Percentiles rank a stretch among this genome's conserved stretches.
phyloP scores from a whole-genome alignment of 305 asterid genomes.

The Fraxinus greggii region DNA sequence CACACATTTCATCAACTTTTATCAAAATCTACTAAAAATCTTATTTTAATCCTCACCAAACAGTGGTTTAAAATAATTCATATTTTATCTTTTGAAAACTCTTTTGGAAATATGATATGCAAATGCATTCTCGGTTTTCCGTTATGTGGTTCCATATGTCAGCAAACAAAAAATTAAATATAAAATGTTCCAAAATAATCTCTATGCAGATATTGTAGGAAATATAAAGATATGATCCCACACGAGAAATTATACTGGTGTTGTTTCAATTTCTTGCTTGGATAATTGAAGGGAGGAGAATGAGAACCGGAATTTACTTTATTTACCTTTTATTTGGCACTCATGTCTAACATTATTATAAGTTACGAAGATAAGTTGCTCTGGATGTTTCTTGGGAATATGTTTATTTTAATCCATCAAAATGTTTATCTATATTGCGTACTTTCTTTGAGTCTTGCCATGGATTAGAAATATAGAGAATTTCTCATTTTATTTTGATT shows the following conservation, averaged over 20 bases:
- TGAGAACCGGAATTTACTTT: neutral
- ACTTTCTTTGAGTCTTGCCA: neutral
- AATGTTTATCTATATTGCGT: neutral
- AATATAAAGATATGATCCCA: neutral
- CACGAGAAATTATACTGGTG: neutral
- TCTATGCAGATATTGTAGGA: neutral
- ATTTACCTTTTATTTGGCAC: neutral
- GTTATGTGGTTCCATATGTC: neutral
- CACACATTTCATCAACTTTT: neutral
- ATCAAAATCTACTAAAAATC: neutral
- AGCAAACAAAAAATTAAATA: neutral
- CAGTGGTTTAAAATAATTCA: neutral
- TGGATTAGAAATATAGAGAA: conserved; percentile 12
- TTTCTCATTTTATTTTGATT: conserved; percentile 26
- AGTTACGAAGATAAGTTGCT: neutral
- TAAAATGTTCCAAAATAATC: neutral
- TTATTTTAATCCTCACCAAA: neutral
- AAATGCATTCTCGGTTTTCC: neutral
- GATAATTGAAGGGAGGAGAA: neutral
- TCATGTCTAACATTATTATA: neutral
- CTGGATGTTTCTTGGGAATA: neutral
- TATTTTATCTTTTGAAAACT: neutral
- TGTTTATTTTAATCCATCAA: neutral
- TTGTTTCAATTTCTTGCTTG: neutral
- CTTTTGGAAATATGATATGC: neutral